These are phyloP conservation scores for Ganoderma multipileum DNA, from an alignment of 1,284 basidiomycete species.

Conservation along the genomic window DNA sequence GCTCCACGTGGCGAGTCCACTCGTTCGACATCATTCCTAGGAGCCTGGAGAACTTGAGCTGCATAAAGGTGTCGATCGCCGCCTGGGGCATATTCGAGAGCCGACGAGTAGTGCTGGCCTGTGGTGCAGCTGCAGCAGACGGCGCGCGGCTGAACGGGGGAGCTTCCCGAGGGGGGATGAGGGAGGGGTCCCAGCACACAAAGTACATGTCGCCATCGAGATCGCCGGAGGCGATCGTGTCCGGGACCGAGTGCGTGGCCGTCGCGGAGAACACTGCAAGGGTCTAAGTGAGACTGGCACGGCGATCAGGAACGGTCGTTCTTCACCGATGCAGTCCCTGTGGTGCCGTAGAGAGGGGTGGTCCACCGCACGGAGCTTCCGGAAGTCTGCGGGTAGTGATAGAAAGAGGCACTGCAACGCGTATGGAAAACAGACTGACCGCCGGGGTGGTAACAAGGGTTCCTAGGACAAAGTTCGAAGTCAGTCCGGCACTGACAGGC, in stretches of 20 bases:
- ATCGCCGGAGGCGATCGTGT: conserved; percentile 33
- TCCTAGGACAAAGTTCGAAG: conserved; percentile 13
- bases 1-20: conserved; percentile 25
- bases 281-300: not conserved
- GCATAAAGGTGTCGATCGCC: conserved; percentile 31
- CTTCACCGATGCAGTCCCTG: conserved; percentile 31
- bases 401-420: not conserved
- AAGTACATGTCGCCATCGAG: conserved; percentile 35
- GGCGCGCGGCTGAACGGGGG: conserved; percentile 12
- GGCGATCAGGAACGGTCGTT: too few relatives aligned
- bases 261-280: conserved; percentile 30
- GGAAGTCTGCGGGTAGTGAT: conserved; percentile 22
- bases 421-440: conserved; percentile 13
- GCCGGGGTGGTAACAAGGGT: conserved; percentile 30
- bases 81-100: conserved; percentile 17
- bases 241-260: conserved; percentile 27
- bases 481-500: not conserved
- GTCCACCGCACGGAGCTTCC: conserved; percentile 31
- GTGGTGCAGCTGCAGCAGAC: not conserved
- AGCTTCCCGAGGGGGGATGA: conserved; percentile 18
- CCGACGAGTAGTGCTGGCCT: not conserved
- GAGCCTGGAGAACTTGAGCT: conserved; percentile 24
- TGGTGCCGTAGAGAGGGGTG: conserved; percentile 28
- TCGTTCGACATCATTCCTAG: conserved; percentile 28
- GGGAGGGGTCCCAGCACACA: conserved; percentile 28